These are phyloP conservation scores for Bromus sterilis DNA, from an alignment of 176 grass and related monocot genomes.

Conservation along the genomic window DNA sequence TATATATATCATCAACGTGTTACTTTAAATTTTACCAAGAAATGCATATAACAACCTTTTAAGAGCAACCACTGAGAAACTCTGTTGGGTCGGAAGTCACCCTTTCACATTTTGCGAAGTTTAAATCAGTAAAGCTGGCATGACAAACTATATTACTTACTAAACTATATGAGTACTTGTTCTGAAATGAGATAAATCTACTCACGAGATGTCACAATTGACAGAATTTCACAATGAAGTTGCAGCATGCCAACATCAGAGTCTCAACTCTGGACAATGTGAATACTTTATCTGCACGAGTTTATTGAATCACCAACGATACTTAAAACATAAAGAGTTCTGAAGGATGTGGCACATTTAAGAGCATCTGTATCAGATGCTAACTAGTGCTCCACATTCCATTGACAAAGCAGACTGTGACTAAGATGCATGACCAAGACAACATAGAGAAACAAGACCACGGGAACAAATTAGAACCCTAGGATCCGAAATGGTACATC, in stretches of 20 bases:
- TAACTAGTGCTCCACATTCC: conserved; percentile 49
- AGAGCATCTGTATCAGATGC: conserved; percentile 34
- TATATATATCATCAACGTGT: background rate
- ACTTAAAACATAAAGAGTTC: conserved; percentile 21
- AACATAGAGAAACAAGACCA: conserved; percentile 17
- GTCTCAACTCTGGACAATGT: background rate
- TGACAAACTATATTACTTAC: too few relatives aligned
- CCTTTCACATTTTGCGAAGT: background rate
- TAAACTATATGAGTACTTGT: background rate
- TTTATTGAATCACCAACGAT: conserved; percentile 29
- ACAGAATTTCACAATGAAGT: background rate
- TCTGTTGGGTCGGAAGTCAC: background rate
- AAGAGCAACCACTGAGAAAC: background rate
- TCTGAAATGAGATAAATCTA: background rate
- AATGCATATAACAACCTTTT: background rate
- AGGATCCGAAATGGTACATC: conserved; percentile 33
- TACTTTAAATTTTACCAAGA: background rate
- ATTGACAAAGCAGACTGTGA: conserved; percentile 6
- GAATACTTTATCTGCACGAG: conserved; percentile 22
- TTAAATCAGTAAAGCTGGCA: background rate
- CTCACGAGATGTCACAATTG: background rate
- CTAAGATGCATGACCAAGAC: conserved; percentile 3
- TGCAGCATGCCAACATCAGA: background rate
- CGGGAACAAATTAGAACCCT: conserved; percentile 37
- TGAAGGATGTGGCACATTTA: conserved; percentile 48